A percentile compares a stretch with the other conserved stretches of the same genome.
Conservation (phyloP, 1,139 yeast species). For the Candida dubliniensis region DNA sequence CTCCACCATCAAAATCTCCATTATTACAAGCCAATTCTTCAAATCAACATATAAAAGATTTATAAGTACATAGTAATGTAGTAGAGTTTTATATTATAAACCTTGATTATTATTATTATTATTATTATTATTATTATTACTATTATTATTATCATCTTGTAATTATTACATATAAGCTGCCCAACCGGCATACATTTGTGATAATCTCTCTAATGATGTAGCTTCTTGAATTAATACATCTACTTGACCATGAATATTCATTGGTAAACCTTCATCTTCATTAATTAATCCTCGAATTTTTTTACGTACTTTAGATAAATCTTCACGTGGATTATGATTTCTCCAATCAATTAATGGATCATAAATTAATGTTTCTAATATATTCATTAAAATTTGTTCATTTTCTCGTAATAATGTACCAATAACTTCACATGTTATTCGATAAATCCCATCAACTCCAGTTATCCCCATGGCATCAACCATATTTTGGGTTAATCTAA, state of each 20-base stretch:
- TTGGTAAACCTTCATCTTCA: constrained; percentile 78
- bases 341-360: constrained; percentile 86
- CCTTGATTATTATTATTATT: background rate
- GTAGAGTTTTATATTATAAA: background rate
- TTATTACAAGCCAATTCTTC: constrained; percentile 2
- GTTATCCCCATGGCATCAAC: constrained; percentile 89
- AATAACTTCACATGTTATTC: constrained; percentile 85
- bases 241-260: constrained; percentile 91
- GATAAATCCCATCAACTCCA: constrained; percentile 88
- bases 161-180: constrained; percentile 52
- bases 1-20: constrained; percentile 14
- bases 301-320: constrained; percentile 72
- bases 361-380: constrained; percentile 86
- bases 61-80: background rate
- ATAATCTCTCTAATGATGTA: constrained; percentile 64
- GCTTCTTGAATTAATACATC: constrained; percentile 88
- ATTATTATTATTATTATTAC: too few species aligned
- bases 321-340: constrained; percentile 56
- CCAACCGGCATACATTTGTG: constrained; percentile 96
- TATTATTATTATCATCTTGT: too few species aligned
- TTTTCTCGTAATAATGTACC: constrained; percentile 69
- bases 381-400: constrained; percentile 88
- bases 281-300: constrained; percentile 80
- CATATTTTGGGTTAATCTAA: constrained; percentile 84
- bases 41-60: background rate